Percentiles rank a stretch among this genome's conserved stretches.
These are phyloP conservation scores for Cercospora sp. DNA, from an alignment of 2,329 filamentous ascomycete species.

Conservation along the genomic window DNA sequence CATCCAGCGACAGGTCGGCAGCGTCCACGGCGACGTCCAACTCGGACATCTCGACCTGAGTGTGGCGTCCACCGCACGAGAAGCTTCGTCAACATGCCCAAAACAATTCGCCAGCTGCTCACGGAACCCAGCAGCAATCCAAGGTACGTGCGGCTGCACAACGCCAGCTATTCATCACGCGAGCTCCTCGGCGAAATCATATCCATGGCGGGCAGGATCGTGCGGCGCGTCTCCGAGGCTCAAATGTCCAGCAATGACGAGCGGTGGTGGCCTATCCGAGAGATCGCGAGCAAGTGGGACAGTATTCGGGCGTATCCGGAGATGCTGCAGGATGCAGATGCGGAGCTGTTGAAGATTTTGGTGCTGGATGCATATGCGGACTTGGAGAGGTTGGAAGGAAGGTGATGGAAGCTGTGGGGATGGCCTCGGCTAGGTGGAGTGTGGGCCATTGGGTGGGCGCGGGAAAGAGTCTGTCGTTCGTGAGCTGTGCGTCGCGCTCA, in stretches of 20 bases:
- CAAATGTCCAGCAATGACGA: constrained; percentile 19
- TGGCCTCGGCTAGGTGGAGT: not conserved
- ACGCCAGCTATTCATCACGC: constrained; percentile 15
- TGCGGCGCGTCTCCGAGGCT: constrained; percentile 17
- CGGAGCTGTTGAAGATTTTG: constrained; percentile 25
- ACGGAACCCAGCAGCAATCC: constrained; percentile 16
- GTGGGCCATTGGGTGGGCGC: not conserved
- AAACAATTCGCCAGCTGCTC: constrained; percentile 21
- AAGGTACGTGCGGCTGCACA: constrained; percentile 23
- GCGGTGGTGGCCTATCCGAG: constrained; percentile 21
- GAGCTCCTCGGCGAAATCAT: constrained; percentile 24
- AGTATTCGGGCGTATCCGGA: constrained; percentile 25
- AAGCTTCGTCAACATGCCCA: constrained; percentile 9
- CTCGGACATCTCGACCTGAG: not conserved
- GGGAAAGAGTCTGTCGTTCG: not conserved
- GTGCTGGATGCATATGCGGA: constrained; percentile 26
- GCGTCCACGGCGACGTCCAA: not conserved
- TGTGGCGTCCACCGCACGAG: not conserved
- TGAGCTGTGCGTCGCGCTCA: not conserved
- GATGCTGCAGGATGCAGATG: constrained; percentile 24
- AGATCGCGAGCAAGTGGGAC: constrained; percentile 27
- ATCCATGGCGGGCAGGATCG: constrained; percentile 21
- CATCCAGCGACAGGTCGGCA: not conserved
- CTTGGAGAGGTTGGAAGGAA: constrained; percentile 19
- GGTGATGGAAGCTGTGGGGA: not conserved